These are phyloP conservation scores for Artemisia tridentata DNA, from an alignment of 129 eudicot genomes.

Conservation along the genomic window DNA sequence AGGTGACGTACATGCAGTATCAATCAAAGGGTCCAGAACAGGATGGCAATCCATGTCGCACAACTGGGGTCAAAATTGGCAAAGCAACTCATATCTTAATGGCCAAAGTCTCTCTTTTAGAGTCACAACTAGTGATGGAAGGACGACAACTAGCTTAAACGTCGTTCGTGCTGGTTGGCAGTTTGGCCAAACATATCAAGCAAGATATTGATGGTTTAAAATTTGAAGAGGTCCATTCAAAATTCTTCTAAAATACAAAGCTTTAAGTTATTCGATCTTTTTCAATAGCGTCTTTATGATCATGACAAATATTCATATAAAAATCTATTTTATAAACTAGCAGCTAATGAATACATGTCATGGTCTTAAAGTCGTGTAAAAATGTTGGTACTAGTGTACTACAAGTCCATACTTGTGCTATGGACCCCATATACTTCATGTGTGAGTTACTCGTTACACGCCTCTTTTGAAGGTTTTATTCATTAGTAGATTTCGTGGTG, in stretches of 20 bases:
- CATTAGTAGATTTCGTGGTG: neutral
- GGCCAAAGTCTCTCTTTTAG: constrained; percentile 52
- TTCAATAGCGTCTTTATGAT: neutral
- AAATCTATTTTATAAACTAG: neutral
- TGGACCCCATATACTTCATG: neutral
- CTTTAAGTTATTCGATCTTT: neutral
- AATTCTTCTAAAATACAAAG: neutral
- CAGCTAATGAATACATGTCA: constrained; percentile 4
- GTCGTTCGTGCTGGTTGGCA: constrained; percentile 48
- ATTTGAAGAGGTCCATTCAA: neutral
- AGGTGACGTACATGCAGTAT: constrained; percentile 46
- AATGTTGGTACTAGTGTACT: neutral
- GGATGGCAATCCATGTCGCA: constrained; percentile 54
- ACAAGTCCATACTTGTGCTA: neutral
- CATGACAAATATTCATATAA: constrained; percentile 9
- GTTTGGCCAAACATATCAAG: constrained; percentile 50
- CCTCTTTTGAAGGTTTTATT: constrained; percentile 7
- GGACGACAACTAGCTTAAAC: constrained; percentile 33
- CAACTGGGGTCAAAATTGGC: constrained; percentile 65
- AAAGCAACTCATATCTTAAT: constrained; percentile 36
- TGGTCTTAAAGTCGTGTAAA: neutral
- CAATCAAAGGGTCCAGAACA: constrained; percentile 45
- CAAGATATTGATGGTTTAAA: constrained; percentile 9
- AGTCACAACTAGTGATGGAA: constrained; percentile 53
- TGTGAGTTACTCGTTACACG: neutral